phyloP scores from a whole-genome alignment of 768 basidiomycete genomes.

The Fomitopsis pulvina region DNA sequence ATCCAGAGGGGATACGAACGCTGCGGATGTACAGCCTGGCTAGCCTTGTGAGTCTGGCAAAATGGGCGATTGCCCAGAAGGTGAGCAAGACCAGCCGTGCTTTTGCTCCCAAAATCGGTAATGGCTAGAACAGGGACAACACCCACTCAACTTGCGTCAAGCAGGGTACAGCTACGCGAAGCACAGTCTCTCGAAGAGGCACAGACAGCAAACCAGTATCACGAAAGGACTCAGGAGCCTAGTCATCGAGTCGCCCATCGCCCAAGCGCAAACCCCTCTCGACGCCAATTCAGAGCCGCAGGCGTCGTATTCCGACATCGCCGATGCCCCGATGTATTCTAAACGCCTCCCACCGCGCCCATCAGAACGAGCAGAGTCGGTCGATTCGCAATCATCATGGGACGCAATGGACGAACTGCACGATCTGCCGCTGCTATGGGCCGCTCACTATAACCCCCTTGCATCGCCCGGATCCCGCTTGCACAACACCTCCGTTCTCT shows the following conservation, averaged over 20 bases:
- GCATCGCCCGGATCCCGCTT: slow-evolving; percentile 62
- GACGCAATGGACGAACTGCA: slow-evolving; percentile 73
- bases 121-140: slow-evolving; percentile 36
- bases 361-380: slow-evolving; percentile 8
- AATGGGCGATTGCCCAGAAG: slow-evolving; percentile 66
- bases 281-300: slow-evolving; percentile 22
- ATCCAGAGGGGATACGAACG: slow-evolving; percentile 47
- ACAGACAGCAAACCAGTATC: slow-evolving; percentile 47
- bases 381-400: slow-evolving; percentile 31
- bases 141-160: slow-evolving; percentile 54
- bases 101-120: background rate
- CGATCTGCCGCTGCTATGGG: slow-evolving; percentile 71
- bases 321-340: slow-evolving; percentile 7
- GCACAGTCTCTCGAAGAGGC: slow-evolving; percentile 36
- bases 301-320: slow-evolving; percentile 12
- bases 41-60: slow-evolving; percentile 67
- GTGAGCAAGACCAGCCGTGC: slow-evolving; percentile 28
- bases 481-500: slow-evolving; percentile 47
- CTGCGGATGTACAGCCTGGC: slow-evolving; percentile 82
- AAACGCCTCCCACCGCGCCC: slow-evolving; percentile 10
- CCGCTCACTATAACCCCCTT: slow-evolving; percentile 81
- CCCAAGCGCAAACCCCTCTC: slow-evolving; percentile 18
- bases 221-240: slow-evolving; percentile 60
- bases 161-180: slow-evolving; percentile 17
- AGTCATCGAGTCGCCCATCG: slow-evolving; percentile 35